These are phyloP conservation scores for Penicillium sp. DNA, from an alignment of 2,329 filamentous ascomycete species.

Conservation along the genomic window DNA sequence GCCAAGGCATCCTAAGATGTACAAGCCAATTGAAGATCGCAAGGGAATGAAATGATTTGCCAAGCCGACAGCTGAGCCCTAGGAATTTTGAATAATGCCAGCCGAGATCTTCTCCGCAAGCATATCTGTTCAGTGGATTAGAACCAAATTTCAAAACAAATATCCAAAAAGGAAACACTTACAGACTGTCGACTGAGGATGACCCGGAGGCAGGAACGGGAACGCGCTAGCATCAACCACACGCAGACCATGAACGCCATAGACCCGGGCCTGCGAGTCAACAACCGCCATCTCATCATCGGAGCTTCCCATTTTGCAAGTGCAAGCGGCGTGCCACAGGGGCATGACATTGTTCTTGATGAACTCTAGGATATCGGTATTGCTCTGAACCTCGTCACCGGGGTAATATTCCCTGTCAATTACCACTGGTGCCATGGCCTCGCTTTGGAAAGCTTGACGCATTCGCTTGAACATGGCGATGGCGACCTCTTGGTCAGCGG, in stretches of 20 bases:
- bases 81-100: conserved; percentile 11
- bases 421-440: conserved; percentile 29
- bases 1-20: neutral
- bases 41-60: neutral
- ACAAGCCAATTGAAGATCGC: neutral
- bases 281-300: conserved; percentile 32
- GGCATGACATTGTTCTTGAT: conserved; percentile 31
- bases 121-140: conserved; percentile 18
- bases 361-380: conserved; percentile 43
- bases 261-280: conserved; percentile 30
- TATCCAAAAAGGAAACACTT: neutral
- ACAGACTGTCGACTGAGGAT: conserved; percentile 34
- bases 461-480: conserved; percentile 46
- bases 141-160: neutral
- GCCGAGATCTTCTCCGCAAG: conserved; percentile 23
- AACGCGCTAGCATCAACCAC: conserved; percentile 39
- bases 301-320: conserved; percentile 31
- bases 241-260: conserved; percentile 29
- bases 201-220: conserved; percentile 40
- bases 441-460: conserved; percentile 36
- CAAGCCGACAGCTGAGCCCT: neutral
- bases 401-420: conserved; percentile 41
- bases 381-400: conserved; percentile 37
- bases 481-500: conserved; percentile 45
- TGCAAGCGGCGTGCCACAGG: conserved; percentile 30